Evolutionary conservation across 305 asterid species (phyloP), one percentile per base, ranked within the genome.

Genomic region (Fraxinus xanthoxyloides): DNA sequence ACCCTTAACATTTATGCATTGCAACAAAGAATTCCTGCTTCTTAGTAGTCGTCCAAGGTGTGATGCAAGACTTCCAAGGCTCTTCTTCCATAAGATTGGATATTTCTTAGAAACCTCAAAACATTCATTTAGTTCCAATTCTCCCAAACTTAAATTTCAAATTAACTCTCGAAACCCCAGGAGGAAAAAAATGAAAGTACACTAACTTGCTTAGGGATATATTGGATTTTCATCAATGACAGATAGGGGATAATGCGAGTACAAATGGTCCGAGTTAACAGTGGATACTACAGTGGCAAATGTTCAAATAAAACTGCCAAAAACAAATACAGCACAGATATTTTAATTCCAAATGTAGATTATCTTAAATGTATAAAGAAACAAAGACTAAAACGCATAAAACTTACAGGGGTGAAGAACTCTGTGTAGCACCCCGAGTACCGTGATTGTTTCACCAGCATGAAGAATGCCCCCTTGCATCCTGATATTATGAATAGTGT

Each of bases 341-440:
- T 13, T 17, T 61, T 26, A 46, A 19, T 9, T 0, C 26, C 6
- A 26, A 43, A 26, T 35, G 24, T 63, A 36, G 54, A 54, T 17
- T 32, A 67, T 38, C 59, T 56, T 15, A 72, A 2, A 17, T 13
- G 2, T 8, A 17, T 30, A 36, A 56, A 36, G 46, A 28, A 19
- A 72, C 12, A 38, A 78, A 69, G 36, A 26, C 74, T 28, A 67
- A 67, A 17, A 51, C 36, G 12, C 32, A 15, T 19, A 34, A 56
- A 4, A 81, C 92, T 85, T 86, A 93, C 98, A 82, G n/a, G 98
- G 97, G 82, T 93, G 98, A 67, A 86, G 85, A 43, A 92, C 85
- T 79, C 85, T 90, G 79, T 91, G 95, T 81, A 92, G 74, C 78
- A 93, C 92, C 2, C 97, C 98, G 28, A 92, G 90, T 79, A 93